phyloP scores from a whole-genome alignment of 345 rosid species.

The Erysimum cheiranthoides region DNA sequence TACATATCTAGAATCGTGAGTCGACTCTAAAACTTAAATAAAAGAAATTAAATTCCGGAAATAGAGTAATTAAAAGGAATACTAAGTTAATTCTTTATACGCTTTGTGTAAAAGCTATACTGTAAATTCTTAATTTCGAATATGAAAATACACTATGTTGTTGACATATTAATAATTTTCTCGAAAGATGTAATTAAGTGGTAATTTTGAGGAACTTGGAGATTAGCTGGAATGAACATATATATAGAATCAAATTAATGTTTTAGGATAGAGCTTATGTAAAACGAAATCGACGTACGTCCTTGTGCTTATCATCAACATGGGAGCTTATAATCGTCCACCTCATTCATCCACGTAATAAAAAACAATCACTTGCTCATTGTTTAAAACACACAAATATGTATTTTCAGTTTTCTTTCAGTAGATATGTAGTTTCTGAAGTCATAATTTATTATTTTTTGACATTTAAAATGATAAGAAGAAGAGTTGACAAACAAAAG shows the following conservation, averaged over 20 bases:
- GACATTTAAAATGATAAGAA: slow-evolving; percentile 34
- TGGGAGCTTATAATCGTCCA: slow-evolving; percentile 14
- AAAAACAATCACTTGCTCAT: slow-evolving; percentile 20
- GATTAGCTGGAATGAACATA: slow-evolving; percentile 1
- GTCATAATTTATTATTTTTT: slow-evolving; percentile 6
- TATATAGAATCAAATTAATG: slow-evolving; percentile 3
- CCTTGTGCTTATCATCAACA: slow-evolving; percentile 23
- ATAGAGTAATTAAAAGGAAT: not conserved
- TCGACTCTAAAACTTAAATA: not conserved
- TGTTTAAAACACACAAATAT: slow-evolving; percentile 4
- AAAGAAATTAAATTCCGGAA: no score
- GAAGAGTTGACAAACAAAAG: slow-evolving; percentile 9
- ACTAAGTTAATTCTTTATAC: not conserved
- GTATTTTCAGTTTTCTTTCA: slow-evolving; percentile 6
- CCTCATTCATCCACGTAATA: slow-evolving; percentile 19
- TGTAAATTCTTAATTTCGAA: not conserved
- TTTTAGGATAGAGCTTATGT: not conserved
- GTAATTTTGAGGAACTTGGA: slow-evolving; percentile 5
- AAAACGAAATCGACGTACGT: slow-evolving; percentile 34
- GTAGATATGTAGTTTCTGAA: slow-evolving; percentile 15
- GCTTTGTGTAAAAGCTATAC: not conserved
- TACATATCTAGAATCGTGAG: not conserved
- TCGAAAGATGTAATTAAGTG: not conserved
- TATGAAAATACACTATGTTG: not conserved
- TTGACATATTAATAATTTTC: not conserved